Evolutionary conservation across 2,329 filamentous ascomycete genomes (phyloP).

Genomic region (Exophiala alcalophila): DNA sequence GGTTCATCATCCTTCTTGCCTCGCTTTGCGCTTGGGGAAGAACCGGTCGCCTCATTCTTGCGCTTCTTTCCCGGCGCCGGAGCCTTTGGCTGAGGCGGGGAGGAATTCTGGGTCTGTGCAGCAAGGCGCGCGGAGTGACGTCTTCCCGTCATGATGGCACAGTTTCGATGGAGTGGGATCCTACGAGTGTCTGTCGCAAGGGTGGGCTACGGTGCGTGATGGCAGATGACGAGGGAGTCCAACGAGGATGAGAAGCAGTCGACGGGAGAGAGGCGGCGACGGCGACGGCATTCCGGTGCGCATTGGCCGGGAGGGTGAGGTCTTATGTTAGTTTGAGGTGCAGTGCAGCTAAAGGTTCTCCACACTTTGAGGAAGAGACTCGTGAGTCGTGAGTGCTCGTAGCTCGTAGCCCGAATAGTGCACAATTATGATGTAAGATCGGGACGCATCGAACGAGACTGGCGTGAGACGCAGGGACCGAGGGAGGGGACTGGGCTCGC

Average conservation of each 20-base stretch:
- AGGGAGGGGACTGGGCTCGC: too few relatives aligned
- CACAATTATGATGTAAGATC: conserved; percentile 17
- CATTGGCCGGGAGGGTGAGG: too few relatives aligned
- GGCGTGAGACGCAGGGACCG: too few relatives aligned
- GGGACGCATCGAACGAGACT: not conserved
- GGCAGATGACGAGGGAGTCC: not conserved
- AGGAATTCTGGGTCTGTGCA: conserved; percentile 37
- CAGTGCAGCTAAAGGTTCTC: conserved; percentile 15
- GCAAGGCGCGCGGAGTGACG: conserved; percentile 41
- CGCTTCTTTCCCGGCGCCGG: conserved; percentile 40
- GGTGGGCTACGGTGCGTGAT: too few relatives aligned
- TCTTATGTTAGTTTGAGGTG: too few relatives aligned
- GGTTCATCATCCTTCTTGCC: conserved; percentile 36
- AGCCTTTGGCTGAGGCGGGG: conserved; percentile 17
- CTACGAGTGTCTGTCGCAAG: too few relatives aligned
- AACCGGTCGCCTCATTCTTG: conserved; percentile 33
- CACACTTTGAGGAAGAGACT: not conserved
- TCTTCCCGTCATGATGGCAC: conserved; percentile 23
- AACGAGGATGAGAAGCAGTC: conserved; percentile 2
- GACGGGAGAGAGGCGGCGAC: conserved; percentile 5
- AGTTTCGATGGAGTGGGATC: too few relatives aligned
- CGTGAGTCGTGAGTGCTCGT: too few relatives aligned
- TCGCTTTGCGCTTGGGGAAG: conserved; percentile 36
- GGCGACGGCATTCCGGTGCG: conserved; percentile 4
- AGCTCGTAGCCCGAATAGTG: not conserved